phyloP scores from a whole-genome alignment of 352 stramenopile species.

The Aphanomyces invadans region DNA sequence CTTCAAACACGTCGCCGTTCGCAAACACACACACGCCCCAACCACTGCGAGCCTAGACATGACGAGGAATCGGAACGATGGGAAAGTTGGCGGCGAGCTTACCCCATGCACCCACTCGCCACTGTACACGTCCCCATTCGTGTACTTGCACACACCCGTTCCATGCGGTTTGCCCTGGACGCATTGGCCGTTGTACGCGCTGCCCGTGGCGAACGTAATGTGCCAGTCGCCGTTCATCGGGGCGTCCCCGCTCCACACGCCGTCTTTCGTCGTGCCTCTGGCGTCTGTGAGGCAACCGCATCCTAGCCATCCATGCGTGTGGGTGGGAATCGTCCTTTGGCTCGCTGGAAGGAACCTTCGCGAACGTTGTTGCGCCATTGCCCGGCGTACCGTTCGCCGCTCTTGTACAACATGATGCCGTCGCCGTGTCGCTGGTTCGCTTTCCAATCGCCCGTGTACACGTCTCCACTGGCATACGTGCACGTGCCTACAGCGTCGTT shows the following conservation, averaged over 20 bases:
- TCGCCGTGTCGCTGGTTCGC: slow-evolving; percentile 44
- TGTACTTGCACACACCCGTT: slow-evolving; percentile 50
- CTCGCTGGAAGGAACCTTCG: slow-evolving; percentile 32
- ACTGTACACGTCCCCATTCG: slow-evolving; percentile 58
- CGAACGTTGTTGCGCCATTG: slow-evolving; percentile 49
- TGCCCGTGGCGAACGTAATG: slow-evolving; percentile 64
- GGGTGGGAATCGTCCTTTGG: background rate
- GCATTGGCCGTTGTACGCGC: slow-evolving; percentile 65
- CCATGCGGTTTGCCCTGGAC: slow-evolving; percentile 52
- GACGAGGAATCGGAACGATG: background rate
- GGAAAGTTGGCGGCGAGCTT: background rate
- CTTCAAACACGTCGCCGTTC: slow-evolving; percentile 48
- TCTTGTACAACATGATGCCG: slow-evolving; percentile 44
- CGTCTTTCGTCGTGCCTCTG: slow-evolving; percentile 58
- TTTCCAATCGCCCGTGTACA: slow-evolving; percentile 63
- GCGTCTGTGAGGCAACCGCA: slow-evolving; percentile 36
- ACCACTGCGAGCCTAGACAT: slow-evolving; percentile 50
- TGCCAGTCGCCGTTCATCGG: slow-evolving; percentile 64
- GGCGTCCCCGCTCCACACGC: slow-evolving; percentile 46
- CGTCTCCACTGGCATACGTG: slow-evolving; percentile 56
- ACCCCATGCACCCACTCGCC: slow-evolving; percentile 48
- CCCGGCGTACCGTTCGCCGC: slow-evolving; percentile 62
- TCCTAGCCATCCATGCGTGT: background rate
- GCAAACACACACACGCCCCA: slow-evolving; percentile 43
- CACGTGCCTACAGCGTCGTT: slow-evolving; percentile 28